Evolutionary conservation across 805 yeast species (phyloP).

Genomic region (Soucietia sequanensis): DNA sequence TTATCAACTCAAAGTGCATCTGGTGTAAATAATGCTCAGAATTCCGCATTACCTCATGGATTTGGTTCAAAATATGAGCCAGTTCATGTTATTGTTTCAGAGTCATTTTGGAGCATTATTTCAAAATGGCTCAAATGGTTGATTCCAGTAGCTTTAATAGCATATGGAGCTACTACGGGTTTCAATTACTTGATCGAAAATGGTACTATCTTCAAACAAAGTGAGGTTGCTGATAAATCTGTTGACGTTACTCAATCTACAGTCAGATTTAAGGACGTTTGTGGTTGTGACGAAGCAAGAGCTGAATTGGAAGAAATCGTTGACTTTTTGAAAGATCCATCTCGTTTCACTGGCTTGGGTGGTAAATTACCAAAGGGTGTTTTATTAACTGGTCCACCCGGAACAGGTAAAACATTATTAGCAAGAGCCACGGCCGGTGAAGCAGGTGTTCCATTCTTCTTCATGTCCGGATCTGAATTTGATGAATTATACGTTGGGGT

Average conservation of each 20-base stretch:
- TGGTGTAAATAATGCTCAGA: neutral
- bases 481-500: constrained; percentile 99
- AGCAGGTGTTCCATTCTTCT: constrained; percentile 97
- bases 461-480: constrained; percentile 98
- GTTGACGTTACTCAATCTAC: constrained; percentile 83
- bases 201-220: constrained; percentile 73
- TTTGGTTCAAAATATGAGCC: constrained; percentile 78
- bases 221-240: constrained; percentile 72
- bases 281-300: constrained; percentile 98
- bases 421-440: constrained; percentile 99
- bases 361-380: constrained; percentile 98
- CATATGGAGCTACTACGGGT: constrained; percentile 79
- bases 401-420: constrained; percentile 95
- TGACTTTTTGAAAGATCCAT: constrained; percentile 94
- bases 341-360: constrained; percentile 93
- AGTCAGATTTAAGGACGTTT: constrained; percentile 88
- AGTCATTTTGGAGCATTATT: constrained; percentile 71
- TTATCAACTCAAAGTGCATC: constrained; percentile 17
- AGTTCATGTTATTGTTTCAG: constrained; percentile 89
- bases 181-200: constrained; percentile 79
- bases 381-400: constrained; percentile 95
- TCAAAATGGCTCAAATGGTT: constrained; percentile 90
- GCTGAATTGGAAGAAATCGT: constrained; percentile 97
- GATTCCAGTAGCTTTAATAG: constrained; percentile 72
- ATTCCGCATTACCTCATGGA: constrained; percentile 24